Conservation (phyloP, 495 filamentous ascomycete species). For the Gamarada debralockiae region DNA sequence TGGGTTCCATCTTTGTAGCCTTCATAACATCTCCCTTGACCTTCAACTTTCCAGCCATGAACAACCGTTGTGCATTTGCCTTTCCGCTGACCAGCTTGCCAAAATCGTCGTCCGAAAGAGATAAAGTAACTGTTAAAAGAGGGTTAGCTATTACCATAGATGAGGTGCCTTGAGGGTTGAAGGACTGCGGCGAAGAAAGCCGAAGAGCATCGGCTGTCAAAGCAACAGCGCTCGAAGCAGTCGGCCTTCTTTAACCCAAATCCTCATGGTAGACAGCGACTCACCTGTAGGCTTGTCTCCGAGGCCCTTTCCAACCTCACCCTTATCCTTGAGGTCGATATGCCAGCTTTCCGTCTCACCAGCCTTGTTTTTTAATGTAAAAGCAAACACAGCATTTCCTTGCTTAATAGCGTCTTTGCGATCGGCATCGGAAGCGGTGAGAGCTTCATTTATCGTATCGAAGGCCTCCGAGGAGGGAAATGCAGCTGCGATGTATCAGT, state of each 20-base stretch:
- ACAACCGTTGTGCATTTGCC: constrained; percentile 90
- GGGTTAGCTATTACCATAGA: neutral
- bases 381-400: constrained; percentile 83
- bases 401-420: constrained; percentile 85
- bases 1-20: constrained; percentile 93
- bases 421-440: constrained; percentile 65
- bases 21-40: constrained; percentile 98
- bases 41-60: constrained; percentile 97
- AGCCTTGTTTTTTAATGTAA: constrained; percentile 82
- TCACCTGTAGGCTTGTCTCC: constrained; percentile 79
- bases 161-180: neutral
- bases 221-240: neutral
- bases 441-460: constrained; percentile 76
- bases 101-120: constrained; percentile 85
- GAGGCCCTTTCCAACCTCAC: constrained; percentile 72
- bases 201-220: neutral
- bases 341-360: constrained; percentile 83
- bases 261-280: too few relatives aligned
- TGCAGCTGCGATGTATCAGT: constrained; percentile 50
- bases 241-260: too few relatives aligned
- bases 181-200: constrained; percentile 3
- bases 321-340: constrained; percentile 92
- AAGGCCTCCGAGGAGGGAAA: constrained; percentile 92
- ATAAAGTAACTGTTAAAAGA: constrained; percentile 63
- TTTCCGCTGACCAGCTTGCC: constrained; percentile 76